Percentiles rank a stretch among this genome's conserved stretches.
Evolutionary conservation across 2,329 filamentous ascomycete genomes (phyloP).

Genomic region (Phoma sp.): DNA sequence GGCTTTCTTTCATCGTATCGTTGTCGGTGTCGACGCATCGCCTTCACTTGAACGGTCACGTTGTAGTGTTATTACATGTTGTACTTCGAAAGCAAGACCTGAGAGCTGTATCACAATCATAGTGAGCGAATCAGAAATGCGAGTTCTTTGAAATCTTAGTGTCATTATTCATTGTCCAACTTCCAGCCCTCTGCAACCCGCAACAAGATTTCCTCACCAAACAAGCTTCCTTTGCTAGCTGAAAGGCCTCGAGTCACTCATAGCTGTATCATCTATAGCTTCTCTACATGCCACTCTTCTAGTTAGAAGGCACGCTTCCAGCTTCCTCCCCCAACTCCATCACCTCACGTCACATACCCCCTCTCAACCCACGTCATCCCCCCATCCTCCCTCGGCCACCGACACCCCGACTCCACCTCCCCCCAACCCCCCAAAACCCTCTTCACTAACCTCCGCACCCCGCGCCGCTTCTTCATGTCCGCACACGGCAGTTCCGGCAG

Average conservation of each 20-base stretch:
- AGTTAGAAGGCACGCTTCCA: neutral
- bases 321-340: neutral
- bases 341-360: neutral
- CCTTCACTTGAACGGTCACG: neutral
- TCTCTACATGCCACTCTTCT: neutral
- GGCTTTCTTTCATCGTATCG: neutral
- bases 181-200: neutral
- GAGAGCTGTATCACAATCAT: neutral
- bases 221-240: neutral
- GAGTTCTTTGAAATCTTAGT: too few species aligned
- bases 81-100: too few species aligned
- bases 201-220: neutral
- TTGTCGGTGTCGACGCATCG: neutral
- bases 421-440: too few species aligned
- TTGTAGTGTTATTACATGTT: neutral
- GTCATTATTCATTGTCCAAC: too few species aligned
- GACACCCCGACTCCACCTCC: too few species aligned
- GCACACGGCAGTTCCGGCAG: neutral
- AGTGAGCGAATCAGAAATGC: neutral
- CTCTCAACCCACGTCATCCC: neutral
- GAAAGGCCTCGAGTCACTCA: neutral
- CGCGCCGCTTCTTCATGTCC: constrained; percentile 3
- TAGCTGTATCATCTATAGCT: neutral
- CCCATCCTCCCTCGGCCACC: too few species aligned
- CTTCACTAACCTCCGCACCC: constrained; percentile 15